Evolutionary conservation across 768 basidiomycete species (phyloP).

Genomic region (Coprinopsis strossmayeri): DNA sequence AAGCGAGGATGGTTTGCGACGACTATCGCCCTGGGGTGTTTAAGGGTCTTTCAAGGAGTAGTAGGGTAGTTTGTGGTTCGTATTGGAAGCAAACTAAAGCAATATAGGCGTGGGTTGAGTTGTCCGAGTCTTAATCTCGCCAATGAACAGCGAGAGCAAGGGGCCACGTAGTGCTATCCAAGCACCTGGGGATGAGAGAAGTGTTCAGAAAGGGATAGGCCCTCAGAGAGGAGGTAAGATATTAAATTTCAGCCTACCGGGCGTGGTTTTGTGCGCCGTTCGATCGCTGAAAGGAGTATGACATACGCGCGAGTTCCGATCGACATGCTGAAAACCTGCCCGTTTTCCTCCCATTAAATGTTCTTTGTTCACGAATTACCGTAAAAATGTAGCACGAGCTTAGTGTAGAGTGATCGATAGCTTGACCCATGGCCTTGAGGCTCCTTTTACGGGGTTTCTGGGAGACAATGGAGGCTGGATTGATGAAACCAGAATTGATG

Average conservation of each 20-base stretch:
- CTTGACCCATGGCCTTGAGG: no score
- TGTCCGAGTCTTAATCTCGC: neutral
- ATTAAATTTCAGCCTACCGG: conserved; percentile 10
- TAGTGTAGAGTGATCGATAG: no score
- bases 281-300: conserved; percentile 5
- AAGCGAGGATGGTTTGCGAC: neutral
- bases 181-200: conserved; percentile 2
- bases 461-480: neutral
- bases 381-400: no score
- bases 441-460: neutral
- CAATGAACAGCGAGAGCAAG: neutral
- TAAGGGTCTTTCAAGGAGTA: neutral
- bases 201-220: conserved; percentile 2
- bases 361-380: no score
- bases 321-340: neutral
- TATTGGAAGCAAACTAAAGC: conserved; percentile 1
- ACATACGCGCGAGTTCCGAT: conserved; percentile 8
- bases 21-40: neutral
- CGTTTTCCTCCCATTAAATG: neutral
- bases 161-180: neutral
- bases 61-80: neutral
- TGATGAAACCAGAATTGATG: neutral
- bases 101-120: neutral
- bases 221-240: conserved; percentile 8
- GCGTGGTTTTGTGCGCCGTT: conserved; percentile 9